These are phyloP conservation scores for Euphorbia celastroides DNA, from an alignment of 441 rosid genomes.

Conservation along the genomic window DNA sequence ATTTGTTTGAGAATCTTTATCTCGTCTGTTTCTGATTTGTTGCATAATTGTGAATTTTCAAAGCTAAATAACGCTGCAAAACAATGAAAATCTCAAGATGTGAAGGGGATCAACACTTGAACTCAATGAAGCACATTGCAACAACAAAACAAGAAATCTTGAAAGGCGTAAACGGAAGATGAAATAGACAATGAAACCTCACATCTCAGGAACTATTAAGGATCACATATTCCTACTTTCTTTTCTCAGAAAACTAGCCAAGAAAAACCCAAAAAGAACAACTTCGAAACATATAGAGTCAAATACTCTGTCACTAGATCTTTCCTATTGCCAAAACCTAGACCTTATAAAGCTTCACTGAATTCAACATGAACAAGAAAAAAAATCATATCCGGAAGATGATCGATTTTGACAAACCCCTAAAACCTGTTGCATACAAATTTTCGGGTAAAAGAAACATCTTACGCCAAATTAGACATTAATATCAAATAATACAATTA, in stretches of 20 bases:
- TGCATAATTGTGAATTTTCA: slow-evolving; percentile 29
- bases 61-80: not conserved
- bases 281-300: too few species aligned
- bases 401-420: not conserved
- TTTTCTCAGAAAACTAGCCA: not conserved
- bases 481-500: not conserved
- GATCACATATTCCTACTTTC: not conserved
- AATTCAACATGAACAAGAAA: too few species aligned
- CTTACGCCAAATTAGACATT: not conserved
- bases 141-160: not conserved
- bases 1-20: slow-evolving; percentile 58
- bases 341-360: not conserved
- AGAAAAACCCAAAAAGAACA: not conserved
- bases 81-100: not conserved
- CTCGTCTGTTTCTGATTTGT: slow-evolving; percentile 82
- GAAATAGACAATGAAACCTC: too few species aligned
- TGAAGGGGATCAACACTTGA: not conserved
- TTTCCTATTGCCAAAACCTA: not conserved
- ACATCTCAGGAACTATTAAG: too few species aligned
- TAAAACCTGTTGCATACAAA: not conserved
- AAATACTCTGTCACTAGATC: not conserved
- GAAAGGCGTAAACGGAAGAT: not conserved
- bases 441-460: too few species aligned
- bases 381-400: not conserved
- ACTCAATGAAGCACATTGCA: not conserved